phyloP scores from a whole-genome alignment of 257 asterid species.

The Fraxinus quadrangulata region DNA sequence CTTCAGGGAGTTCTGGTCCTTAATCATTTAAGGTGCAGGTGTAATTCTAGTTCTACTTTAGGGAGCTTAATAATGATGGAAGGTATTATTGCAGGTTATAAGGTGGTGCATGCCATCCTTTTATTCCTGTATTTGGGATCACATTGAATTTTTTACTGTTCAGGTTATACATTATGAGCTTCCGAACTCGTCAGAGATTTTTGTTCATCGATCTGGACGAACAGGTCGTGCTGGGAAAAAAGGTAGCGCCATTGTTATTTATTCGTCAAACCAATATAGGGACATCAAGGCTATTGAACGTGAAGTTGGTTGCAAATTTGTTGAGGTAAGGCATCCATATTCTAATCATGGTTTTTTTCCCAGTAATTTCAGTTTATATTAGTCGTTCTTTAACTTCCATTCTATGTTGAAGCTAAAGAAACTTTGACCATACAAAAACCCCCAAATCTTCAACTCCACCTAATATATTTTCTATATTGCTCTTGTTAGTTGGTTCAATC shows the following conservation, averaged over 20 bases:
- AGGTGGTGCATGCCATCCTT: not conserved
- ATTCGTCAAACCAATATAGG: conserved; percentile 65
- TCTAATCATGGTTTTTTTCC: conserved; percentile 14
- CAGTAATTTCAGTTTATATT: not conserved
- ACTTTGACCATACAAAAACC: not conserved
- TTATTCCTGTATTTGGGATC: not conserved
- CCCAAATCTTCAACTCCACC: not conserved
- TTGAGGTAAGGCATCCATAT: conserved; percentile 49
- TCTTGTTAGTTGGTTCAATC: not conserved
- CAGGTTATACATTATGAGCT: conserved; percentile 93
- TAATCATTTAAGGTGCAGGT: conserved; percentile 1
- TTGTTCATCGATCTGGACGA: conserved; percentile 97
- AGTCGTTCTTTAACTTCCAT: not conserved
- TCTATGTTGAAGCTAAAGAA: conserved; percentile 14
- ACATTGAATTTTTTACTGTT: conserved; percentile 21
- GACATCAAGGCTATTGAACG: conserved; percentile 77
- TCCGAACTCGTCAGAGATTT: conserved; percentile 78
- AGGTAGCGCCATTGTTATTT: conserved; percentile 77
- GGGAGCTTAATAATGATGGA: not conserved
- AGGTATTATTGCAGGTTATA: not conserved
- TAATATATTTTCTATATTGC: not conserved
- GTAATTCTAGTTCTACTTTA: conserved; percentile 8
- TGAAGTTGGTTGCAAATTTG: conserved; percentile 80
- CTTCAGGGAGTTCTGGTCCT: not conserved
- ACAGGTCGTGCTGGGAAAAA: conserved; percentile 99